These are phyloP conservation scores for Kentomonas sorsogonicus DNA, from an alignment of 208 protist genomes.

Conservation along the genomic window DNA sequence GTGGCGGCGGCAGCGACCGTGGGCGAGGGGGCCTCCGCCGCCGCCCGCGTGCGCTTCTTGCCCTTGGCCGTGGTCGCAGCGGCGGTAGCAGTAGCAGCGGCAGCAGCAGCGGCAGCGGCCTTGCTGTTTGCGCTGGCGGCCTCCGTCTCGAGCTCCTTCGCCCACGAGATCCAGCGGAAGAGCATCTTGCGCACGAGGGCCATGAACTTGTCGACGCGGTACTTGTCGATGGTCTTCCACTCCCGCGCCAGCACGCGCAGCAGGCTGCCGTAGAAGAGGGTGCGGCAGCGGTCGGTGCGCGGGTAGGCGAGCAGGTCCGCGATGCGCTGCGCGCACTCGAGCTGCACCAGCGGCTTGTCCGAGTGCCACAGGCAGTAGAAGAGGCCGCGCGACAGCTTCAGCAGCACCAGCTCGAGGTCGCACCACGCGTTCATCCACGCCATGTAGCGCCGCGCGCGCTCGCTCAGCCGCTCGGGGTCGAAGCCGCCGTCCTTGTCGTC, in stretches of 20 bases:
- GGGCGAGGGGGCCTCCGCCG: background rate
- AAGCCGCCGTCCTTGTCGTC: constrained; percentile 14
- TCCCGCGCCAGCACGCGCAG: constrained; percentile 79
- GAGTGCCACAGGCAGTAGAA: constrained; percentile 91
- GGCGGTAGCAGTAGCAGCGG: constrained; percentile 1
- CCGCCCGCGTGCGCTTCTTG: background rate
- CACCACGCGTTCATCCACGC: constrained; percentile 63
- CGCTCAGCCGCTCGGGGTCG: constrained; percentile 4
- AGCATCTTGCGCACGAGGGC: constrained; percentile 78
- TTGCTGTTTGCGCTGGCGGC: background rate
- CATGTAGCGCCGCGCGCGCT: constrained; percentile 45
- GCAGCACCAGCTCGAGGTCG: constrained; percentile 72
- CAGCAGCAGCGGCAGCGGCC: constrained; percentile 7
- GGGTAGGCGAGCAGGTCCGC: constrained; percentile 49
- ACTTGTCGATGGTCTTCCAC: constrained; percentile 87
- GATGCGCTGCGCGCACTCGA: constrained; percentile 74
- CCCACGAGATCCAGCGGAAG: constrained; percentile 35
- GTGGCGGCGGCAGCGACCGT: background rate
- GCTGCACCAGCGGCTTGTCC: constrained; percentile 89
- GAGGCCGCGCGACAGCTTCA: constrained; percentile 82
- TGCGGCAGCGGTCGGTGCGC: constrained; percentile 35
- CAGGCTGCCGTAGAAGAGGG: constrained; percentile 64
- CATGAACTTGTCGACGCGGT: constrained; percentile 89
- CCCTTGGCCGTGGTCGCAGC: constrained; percentile 7
- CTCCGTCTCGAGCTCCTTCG: constrained; percentile 39